Base-by-base conservation (phyloP, 129 eudicot species). In the Gnaphalium uliginosum region DNA sequence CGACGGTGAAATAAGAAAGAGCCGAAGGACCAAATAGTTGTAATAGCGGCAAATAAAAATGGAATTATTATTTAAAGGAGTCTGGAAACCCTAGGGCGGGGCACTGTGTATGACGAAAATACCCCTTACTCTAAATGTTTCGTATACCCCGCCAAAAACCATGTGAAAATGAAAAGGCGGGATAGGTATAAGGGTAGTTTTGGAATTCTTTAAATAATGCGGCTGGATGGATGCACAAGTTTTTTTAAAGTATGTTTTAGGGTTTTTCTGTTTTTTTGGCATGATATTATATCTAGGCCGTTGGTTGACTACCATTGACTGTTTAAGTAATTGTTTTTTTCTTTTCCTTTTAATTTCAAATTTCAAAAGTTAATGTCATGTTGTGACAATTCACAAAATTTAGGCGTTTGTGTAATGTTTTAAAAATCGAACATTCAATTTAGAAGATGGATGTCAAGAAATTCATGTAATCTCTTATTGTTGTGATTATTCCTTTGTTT, bases 41-140 rank as follows among this genome's bases (percentile, higher is more conserved):
- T 53, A 53, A 39, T 46, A 56, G 61, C 61, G 61, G 61, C 61
- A 56, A 56, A 56, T n/a, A n/a, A 56, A 56, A 56, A 56, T 46
- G 18, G 53, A 46, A 11, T 46, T 35, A 3, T 35, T 46, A 56
- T 56, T 56, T 56, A n/a, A 56, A n/a, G 61, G 61, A 56, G 6
- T 46, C 53, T 46, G 17, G 53, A 11, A 56, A 56, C 61, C 61
- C 61, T n/a, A 22, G 22, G 24, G 61, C 1, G 13, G 11, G 61
- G 14, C 2, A 2, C 4, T 56, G 4, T 8, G 8, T 6, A 56
- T 21, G 61, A 56, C 61, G 13, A 56, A 56, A n/a, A 56, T 56
- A 21, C 25, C 61, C 61, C 4, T 56, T 0, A 0, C 13, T 21
- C 13, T 56, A 17, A 54, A 19, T 56, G 23, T 56, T 56, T 19